Evolutionary conservation across 371 early-diverging fungal species (phyloP), one percentile per base, ranked within the genome.

Genomic region (Actinomortierella wolfii): DNA sequence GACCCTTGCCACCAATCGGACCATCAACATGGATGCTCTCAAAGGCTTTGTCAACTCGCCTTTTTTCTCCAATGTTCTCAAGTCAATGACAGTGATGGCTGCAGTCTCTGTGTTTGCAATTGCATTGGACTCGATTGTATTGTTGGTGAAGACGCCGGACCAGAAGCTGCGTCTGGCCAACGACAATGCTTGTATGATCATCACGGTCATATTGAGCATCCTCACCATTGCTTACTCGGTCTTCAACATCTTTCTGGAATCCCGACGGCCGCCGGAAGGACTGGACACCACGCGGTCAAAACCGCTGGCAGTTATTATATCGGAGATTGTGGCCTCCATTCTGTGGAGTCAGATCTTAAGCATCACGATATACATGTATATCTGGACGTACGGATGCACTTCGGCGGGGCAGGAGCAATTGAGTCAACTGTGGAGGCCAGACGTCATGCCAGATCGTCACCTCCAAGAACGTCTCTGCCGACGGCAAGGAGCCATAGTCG

Each of bases 241-340:
- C 23, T 67, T 73, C 57, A 73, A 62, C 51, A 73, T 73, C 48
- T 73, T 73, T 53, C 56, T 73, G 62, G 74, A 73, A 28, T 73
- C 67, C 20, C 49, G 74, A 23, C 67, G 74, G n/a, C 74, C 74
- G 3, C 74, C 74, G 7, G 74, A 73, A 34, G 74, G 74, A 6
- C 43, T 73, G n/a, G 74, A 73, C 23, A 57, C 63, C 2, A 62
- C 74, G 29, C 62, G 57, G 41, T 73, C 74, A 7, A 73, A 73
- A 24, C 74, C 74, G 7, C 29, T 73, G 57, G 24, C 59, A 18
- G 74, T 73, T 47, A 73, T 73, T 44, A 51, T 73, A 23, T 63
- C 74, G 2, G 74, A 73, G 44, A 73, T 73, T 51, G 59, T 73
- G 42, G 74, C 67, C 5, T 73, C 63, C 5, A 63, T 73, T n/a